Evolutionary conservation across 495 filamentous ascomycete genomes (phyloP), one percentile per base, ranked within the genome.

Genomic region (Podospora sp.): DNA sequence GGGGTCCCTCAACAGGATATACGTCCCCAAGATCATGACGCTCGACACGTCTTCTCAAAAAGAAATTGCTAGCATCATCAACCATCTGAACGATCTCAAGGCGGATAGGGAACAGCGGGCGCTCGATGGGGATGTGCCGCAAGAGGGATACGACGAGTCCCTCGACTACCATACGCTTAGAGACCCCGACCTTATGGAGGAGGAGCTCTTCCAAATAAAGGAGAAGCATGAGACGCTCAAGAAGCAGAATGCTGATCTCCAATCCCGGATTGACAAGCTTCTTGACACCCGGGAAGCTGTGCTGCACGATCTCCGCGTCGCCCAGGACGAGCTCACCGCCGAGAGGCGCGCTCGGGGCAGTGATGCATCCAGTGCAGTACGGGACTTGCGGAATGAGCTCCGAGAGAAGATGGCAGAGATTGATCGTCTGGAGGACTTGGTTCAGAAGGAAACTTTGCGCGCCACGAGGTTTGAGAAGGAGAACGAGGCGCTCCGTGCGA

Each of bases 1-100:
- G 68, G 86, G 85, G 2, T 84, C 86, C 25, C 83, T 85, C 62
- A 81, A 81, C 16, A 72, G 72, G 52, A 82, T 81, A 29, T 88
- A 90, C 70, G 82, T 90, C 52, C 78, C 81, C 29, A 84, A 70
- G 29, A 67, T 79, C 60, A 70, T 75, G 69, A 68, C 55, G 2
- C 72, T 77, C 56, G 75, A 77, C 62, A 70, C 71, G 21, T 69
- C 70, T 8, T 71, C 72, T n/a, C 76, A 79, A 65, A 68, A 57
- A 11, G 73, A 79, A 57, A 76, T 78, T 21, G 70, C 76, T 25
- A 75, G 71, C 62, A 74, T 74, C 53, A 73, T 80, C 53, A 67
- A 66, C 63, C 67, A 73, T 35, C 73, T 75, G 72, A 76, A 68
- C 35, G 62, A 75, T 20, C 65, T 74, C 21, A 74, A 74, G 46